Conservation (phyloP, 2,329 filamentous ascomycete genomes). For the Sporothrix inflata region DNA sequence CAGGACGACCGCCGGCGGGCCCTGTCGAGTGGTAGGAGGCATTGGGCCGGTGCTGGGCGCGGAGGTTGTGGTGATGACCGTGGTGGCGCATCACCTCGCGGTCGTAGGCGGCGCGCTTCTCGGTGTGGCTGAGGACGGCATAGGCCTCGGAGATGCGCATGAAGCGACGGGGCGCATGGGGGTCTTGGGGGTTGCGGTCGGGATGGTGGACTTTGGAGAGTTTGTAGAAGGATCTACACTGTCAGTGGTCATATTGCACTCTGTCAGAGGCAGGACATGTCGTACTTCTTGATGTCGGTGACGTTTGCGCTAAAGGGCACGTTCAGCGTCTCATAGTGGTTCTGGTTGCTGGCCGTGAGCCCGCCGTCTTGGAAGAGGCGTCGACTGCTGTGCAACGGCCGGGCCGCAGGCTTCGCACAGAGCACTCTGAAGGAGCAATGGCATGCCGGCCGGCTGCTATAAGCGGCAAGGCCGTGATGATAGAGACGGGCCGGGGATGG, state of each 20-base stretch:
- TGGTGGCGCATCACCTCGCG: constrained; percentile 59
- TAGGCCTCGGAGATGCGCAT: constrained; percentile 85
- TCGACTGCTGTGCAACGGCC: constrained; percentile 40
- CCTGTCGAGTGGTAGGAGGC: constrained; percentile 60
- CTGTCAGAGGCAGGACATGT: neutral
- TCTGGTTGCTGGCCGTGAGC: constrained; percentile 46
- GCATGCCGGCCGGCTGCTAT: constrained; percentile 22
- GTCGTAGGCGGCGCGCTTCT: constrained; percentile 82
- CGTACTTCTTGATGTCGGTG: constrained; percentile 81
- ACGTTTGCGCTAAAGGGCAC: constrained; percentile 70
- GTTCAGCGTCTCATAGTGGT: constrained; percentile 82
- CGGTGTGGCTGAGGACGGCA: constrained; percentile 69
- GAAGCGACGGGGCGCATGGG: constrained; percentile 73
- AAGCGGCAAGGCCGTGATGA: constrained; percentile 15
- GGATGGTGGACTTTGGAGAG: constrained; percentile 93
- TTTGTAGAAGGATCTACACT: constrained; percentile 73
- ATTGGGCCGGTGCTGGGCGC: constrained; percentile 40
- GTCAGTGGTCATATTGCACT: neutral
- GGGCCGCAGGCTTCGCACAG: neutral
- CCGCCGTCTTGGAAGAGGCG: constrained; percentile 37
- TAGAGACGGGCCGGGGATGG: constrained; percentile 28
- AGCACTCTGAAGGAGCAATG: neutral
- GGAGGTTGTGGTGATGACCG: constrained; percentile 41
- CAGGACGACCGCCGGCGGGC: constrained; percentile 74
- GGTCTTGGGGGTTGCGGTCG: constrained; percentile 81